Conservation (phyloP, 148 eudicot species). For the Chenopodium berlandieri region DNA sequence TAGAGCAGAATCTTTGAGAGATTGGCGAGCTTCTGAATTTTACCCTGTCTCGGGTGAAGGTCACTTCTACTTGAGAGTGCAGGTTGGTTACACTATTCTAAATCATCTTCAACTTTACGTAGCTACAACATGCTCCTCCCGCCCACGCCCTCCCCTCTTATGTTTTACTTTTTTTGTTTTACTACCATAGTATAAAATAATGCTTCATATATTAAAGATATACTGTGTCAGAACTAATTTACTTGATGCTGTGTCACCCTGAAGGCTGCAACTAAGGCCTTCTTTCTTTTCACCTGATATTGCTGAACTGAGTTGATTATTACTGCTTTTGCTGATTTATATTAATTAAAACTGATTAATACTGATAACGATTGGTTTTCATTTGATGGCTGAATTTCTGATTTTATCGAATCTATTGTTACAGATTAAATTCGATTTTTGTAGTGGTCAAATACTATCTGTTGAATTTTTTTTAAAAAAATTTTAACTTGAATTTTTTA, state of each 20-base stretch:
- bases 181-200: not conserved
- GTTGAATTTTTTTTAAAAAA: not conserved
- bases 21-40: slow-evolving; percentile 63
- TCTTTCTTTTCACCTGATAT: not conserved
- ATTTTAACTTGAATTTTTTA: not conserved
- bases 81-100: slow-evolving; percentile 44
- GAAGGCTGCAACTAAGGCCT: not conserved
- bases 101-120: not conserved
- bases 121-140: not conserved
- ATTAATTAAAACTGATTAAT: not conserved
- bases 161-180: not conserved
- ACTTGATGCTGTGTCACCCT: not conserved
- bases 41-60: slow-evolving; percentile 51
- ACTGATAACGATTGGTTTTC: not conserved
- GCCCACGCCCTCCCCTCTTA: no score
- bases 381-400: no score
- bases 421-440: no score
- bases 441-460: not conserved
- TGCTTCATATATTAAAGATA: not conserved
- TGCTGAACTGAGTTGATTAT: not conserved
- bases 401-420: no score
- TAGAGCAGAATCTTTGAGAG: slow-evolving; percentile 65
- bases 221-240: not conserved
- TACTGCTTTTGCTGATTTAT: not conserved
- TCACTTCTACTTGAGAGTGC: slow-evolving; percentile 73